Conservation (phyloP, 805 yeast genomes). For the Ascoidea asiatica region DNA sequence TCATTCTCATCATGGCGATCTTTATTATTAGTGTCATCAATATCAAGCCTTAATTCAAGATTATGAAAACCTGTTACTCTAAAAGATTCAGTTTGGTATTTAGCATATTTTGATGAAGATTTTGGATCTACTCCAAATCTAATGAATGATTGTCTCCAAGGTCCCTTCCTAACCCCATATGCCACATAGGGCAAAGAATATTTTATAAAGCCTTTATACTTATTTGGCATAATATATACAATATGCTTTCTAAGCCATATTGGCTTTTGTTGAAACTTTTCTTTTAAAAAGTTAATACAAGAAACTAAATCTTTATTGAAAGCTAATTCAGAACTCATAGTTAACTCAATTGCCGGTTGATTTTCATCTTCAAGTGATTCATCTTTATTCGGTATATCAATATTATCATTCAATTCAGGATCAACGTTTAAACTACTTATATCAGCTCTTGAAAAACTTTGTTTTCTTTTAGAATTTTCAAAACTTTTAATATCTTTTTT, state of each 20-base stretch:
- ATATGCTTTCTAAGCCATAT: slow-evolving; percentile 77
- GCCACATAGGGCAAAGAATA: slow-evolving; percentile 78
- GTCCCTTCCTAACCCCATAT: slow-evolving; percentile 76
- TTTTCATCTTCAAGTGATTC: slow-evolving; percentile 13
- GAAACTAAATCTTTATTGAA: background rate
- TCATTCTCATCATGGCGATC: slow-evolving; percentile 15
- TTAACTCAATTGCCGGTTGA: slow-evolving; percentile 16
- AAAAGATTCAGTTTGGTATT: slow-evolving; percentile 79
- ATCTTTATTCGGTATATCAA: background rate
- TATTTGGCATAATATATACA: slow-evolving; percentile 34
- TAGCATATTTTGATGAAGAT: slow-evolving; percentile 34
- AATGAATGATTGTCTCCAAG: slow-evolving; percentile 85
- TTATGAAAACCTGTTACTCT: slow-evolving; percentile 28
- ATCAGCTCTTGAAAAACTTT: slow-evolving; percentile 20
- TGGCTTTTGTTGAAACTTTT: slow-evolving; percentile 57
- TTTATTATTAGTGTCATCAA: slow-evolving; percentile 14
- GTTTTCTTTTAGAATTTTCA: slow-evolving; percentile 17
- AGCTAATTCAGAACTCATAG: background rate
- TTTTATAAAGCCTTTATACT: slow-evolving; percentile 34
- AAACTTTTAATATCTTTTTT: slow-evolving; percentile 4
- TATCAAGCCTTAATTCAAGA: slow-evolving; percentile 12
- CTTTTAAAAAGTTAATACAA: slow-evolving; percentile 18
- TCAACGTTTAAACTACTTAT: slow-evolving; percentile 9
- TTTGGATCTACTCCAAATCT: slow-evolving; percentile 71
- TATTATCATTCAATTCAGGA: background rate